Evolutionary conservation across 306 rosid genomes (phyloP), one percentile per base, ranked within the genome.

Genomic region (Prosopis cineraria): DNA sequence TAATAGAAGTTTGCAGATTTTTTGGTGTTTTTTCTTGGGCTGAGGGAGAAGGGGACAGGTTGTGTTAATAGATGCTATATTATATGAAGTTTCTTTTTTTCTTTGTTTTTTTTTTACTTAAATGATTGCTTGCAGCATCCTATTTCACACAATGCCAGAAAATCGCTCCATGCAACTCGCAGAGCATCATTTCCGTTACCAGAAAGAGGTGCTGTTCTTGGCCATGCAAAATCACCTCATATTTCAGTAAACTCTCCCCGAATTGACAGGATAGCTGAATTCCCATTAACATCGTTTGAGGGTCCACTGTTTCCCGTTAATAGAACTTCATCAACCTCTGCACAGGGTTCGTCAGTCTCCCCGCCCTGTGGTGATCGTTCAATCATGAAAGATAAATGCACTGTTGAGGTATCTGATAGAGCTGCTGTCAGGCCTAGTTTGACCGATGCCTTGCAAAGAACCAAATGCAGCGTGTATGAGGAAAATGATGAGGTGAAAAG

Each of bases 221-320:
- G 89, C 74, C 77, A 67, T 16, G 74, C 81, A 45, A 80, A 91
- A 75, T 96, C 99, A 16, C 98, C 91, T 3, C 92, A 96, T 67
- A 87, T 96, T 72, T 96, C 99, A 0, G 98, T 96, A 77, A 96
- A 93, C 82, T 90, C 99, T 63, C 99, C 99, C 37, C 90, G 97
- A 19, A 96, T 96, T 17, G 99, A 96, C 80, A 86, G 93, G 89
- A 96, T 96, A 45, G 98, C 97, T 72, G 99, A 96, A 83, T 96
- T 96, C 74, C 98, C 98, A 24, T 79, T 93, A 75, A 84, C 97
- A 78, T 88, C 98, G 2, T 86, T 87, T 43, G 98, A 93, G 50
- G 91, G 90, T 48, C 82, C 81, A 1, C 77, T 83, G 69, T 78
- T 90, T 67, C 91, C 86, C 20, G 47, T 85, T 70, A 83, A 65